Base-by-base conservation (phyloP, 768 basidiomycete species). In the Amanita molliuscula region DNA sequence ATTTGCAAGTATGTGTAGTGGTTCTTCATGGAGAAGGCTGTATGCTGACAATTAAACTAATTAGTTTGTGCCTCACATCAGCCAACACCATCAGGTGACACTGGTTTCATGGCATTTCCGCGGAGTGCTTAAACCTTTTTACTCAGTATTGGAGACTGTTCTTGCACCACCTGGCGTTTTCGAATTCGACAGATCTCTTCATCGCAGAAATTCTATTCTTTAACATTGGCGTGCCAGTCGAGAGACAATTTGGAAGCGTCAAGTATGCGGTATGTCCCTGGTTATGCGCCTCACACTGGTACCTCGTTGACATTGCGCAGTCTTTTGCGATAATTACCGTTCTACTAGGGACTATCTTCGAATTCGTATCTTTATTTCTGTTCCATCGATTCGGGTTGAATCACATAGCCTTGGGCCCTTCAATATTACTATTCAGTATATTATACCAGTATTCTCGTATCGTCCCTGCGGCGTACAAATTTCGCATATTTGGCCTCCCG, bases 111-210 rank as follows among this genome's bases (percentile, higher is more conserved):
- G 56, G 61, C 50, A 67, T 58, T 62, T 35, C 26, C 29, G 64
- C 67, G 63, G 65, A 62, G 57, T 58, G 61, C 57, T 61, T 48
- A 51, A 42, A 29, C 15, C 46, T 38, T 57, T 54, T 52, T 51
- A 54, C 48, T 53, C 64, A 97, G 91, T 91, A 90, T 60, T 96
- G 89, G 90, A 77, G 93, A 26, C 71, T 96, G 16, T 59, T 78
- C 15, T 66, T 74, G 8, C 84, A 92, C 62, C 84, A 87, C 54
- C 54, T 88, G 15, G 84, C 80, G 1, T 95, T 84, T 61, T 74
- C 82, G 6, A 95, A 81, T 62, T 95, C 90, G 0, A 86, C 86
- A 48, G 90, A 95, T 59, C 73, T 97, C 29, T 75, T 96, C 50
- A 62, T 96, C 37, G 81, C 78, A 0, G 79, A 85, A 53, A 56